These are phyloP conservation scores for Ogataea angusta DNA, from an alignment of 805 yeast species.

Conservation along the genomic window DNA sequence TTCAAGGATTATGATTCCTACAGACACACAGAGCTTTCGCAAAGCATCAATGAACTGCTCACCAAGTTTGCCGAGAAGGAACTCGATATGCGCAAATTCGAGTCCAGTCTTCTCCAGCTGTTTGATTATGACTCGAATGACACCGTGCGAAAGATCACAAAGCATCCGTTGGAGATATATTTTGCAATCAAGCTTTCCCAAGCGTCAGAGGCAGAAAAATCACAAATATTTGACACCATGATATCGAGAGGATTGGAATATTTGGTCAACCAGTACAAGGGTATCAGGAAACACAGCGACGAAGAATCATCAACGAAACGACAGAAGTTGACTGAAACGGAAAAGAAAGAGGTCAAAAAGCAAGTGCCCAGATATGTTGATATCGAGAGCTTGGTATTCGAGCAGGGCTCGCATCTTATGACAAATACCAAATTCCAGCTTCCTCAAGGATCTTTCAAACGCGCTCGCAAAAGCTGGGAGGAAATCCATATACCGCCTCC, in stretches of 20 bases:
- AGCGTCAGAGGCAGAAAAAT: conserved; percentile 31
- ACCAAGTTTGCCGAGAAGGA: conserved; percentile 28
- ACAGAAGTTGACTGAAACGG: conserved; percentile 7
- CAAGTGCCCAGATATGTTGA: conserved; percentile 53
- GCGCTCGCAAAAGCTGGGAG: conserved; percentile 71
- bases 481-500: conserved; percentile 94
- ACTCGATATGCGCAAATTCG: conserved; percentile 42
- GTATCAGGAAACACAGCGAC: conserved; percentile 16
- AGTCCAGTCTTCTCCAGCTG: conserved; percentile 49
- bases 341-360: conserved; percentile 5
- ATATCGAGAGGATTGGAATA: conserved; percentile 36
- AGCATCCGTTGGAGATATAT: conserved; percentile 37
- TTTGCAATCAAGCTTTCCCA: conserved; percentile 29
- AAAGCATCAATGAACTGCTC: conserved; percentile 40
- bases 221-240: conserved; percentile 44
- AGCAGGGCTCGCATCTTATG: conserved; percentile 69
- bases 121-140: conserved; percentile 51
- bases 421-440: conserved; percentile 64
- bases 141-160: conserved; percentile 45
- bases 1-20: conserved; percentile 37
- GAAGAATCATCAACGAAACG: conserved; percentile 12
- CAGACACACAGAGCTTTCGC: conserved; percentile 35
- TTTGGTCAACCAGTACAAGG: conserved; percentile 42
- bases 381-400: conserved; percentile 59
- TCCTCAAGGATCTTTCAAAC: conserved; percentile 82